Evolutionary conservation across 2,329 filamentous ascomycete genomes (phyloP).

Genomic region (Zasmidium angulare): DNA sequence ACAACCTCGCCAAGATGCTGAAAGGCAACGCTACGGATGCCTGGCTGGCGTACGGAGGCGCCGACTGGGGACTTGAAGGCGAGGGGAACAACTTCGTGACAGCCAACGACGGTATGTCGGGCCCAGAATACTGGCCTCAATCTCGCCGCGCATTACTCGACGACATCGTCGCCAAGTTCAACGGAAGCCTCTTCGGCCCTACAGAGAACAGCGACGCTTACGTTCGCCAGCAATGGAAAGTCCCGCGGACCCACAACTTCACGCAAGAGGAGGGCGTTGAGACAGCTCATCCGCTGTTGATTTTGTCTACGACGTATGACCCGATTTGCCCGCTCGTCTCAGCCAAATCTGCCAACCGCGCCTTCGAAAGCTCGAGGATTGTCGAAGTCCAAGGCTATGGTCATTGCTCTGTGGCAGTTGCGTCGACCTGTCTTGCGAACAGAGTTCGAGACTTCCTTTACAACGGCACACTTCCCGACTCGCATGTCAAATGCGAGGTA

Average conservation of each 20-base stretch:
- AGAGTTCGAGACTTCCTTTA: slow-evolving; percentile 22
- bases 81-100: slow-evolving; percentile 22
- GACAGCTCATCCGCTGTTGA: slow-evolving; percentile 20
- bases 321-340: slow-evolving; percentile 24
- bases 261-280: slow-evolving; percentile 12
- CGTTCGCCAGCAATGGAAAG: slow-evolving; percentile 17
- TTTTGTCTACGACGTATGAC: slow-evolving; percentile 23
- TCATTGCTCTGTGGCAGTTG: slow-evolving; percentile 22
- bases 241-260: slow-evolving; percentile 22
- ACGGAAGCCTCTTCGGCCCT: slow-evolving; percentile 20
- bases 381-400: slow-evolving; percentile 24
- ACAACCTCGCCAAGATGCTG: slow-evolving; percentile 21
- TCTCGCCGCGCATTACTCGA: slow-evolving; percentile 17
- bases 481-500: slow-evolving; percentile 22
- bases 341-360: slow-evolving; percentile 16
- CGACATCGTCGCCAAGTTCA: slow-evolving; percentile 17
- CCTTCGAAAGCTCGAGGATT: slow-evolving; percentile 18
- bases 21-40: slow-evolving; percentile 22
- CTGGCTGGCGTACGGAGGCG: slow-evolving; percentile 18
- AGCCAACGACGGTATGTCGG: slow-evolving; percentile 18
- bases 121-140: slow-evolving; percentile 20
- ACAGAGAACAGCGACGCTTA: slow-evolving; percentile 20
- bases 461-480: slow-evolving; percentile 18
- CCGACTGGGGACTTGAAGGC: slow-evolving; percentile 19
- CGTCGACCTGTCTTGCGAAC: slow-evolving; percentile 22